Evolutionary conservation across 768 basidiomycete genomes (phyloP), one percentile per base, ranked within the genome.

Genomic region (Clitopilus passeckerianus): DNA sequence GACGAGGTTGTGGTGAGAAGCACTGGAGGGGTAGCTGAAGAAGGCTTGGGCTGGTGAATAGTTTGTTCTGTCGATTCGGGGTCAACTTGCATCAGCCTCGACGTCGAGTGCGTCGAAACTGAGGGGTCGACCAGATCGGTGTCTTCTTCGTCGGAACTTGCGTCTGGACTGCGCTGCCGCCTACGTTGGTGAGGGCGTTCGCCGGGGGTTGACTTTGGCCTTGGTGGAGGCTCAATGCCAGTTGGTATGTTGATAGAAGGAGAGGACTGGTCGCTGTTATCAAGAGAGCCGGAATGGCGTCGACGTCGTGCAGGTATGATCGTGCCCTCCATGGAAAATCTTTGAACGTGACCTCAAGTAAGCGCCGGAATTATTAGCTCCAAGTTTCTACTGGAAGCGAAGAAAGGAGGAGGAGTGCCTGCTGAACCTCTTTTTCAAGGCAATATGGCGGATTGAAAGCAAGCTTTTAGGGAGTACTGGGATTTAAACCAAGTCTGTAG

Each of bases 201-300:
- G 27, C 85, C 79, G 1, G 89, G 89, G 0, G 89, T 87, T 14
- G 87, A 89, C 69, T 91, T 89, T 18, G 89, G 89, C 18, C 89
- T 80, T 3, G 86, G 87, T 6, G 85, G 86, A 6, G 85, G 83
- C 1, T 75, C 66, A 22, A 82, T 64, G 9, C 58, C 52, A 41
- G 72, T 66, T 5, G 63, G 22, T n/a, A 58, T 62, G 33, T 60
- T 57, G 60, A 61, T 65, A 56, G 64, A 62, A 15, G 70, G 59
- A 50, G 60, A 57, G 56, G 69, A 57, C 63, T 62, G 60, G 64
- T 74, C 53, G 68, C 69, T 67, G 66, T 74, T 64, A 68, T 75
- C 61, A 75, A 77, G 69, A 12, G 84, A 83, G 53, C 82, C 80
- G 30, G 87, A 88, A 69, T 89, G 86, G 56, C 89, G 83, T 62